Evolutionary conservation across 2,329 filamentous ascomycete genomes (phyloP).

Genomic region (Zymoseptoria tritici): DNA sequence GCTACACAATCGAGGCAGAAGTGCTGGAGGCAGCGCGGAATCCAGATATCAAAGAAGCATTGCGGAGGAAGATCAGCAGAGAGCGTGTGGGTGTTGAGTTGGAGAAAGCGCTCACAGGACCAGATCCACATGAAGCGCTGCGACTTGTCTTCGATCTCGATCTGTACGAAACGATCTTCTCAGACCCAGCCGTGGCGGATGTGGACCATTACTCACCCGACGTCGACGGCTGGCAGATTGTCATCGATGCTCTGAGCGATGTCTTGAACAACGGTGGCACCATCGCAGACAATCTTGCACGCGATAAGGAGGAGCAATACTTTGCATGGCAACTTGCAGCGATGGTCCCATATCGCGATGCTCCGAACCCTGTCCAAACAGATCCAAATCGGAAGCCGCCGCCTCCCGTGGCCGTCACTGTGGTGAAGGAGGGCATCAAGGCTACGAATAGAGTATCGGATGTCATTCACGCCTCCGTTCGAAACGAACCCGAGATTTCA

Average conservation of each 20-base stretch:
- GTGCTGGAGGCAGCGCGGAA: conserved; percentile 70
- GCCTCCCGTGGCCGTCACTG: conserved; percentile 54
- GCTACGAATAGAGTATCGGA: conserved; percentile 67
- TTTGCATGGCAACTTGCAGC: conserved; percentile 70
- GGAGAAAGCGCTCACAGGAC: conserved; percentile 83
- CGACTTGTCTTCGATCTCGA: conserved; percentile 57
- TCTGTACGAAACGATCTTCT: conserved; percentile 68
- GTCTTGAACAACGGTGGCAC: conserved; percentile 36
- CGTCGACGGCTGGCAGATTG: conserved; percentile 52
- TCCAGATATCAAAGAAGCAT: conserved; percentile 64
- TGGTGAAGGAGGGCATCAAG: conserved; percentile 70
- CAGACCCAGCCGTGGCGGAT: conserved; percentile 49
- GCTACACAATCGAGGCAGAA: conserved; percentile 66
- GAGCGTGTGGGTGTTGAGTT: conserved; percentile 82
- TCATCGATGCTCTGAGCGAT: conserved; percentile 56
- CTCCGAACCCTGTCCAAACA: conserved; percentile 33
- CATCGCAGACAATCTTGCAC: conserved; percentile 41
- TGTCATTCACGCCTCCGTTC: conserved; percentile 57
- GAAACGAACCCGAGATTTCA: conserved; percentile 57
- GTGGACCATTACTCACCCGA: conserved; percentile 49
- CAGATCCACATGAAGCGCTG: conserved; percentile 55
- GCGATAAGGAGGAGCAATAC: conserved; percentile 58
- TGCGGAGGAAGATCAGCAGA: conserved; percentile 84
- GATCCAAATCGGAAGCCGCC: conserved; percentile 44
- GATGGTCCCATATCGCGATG: conserved; percentile 63